Base-by-base conservation (phyloP, 768 basidiomycete species). In the Scleroderma bovista region DNA sequence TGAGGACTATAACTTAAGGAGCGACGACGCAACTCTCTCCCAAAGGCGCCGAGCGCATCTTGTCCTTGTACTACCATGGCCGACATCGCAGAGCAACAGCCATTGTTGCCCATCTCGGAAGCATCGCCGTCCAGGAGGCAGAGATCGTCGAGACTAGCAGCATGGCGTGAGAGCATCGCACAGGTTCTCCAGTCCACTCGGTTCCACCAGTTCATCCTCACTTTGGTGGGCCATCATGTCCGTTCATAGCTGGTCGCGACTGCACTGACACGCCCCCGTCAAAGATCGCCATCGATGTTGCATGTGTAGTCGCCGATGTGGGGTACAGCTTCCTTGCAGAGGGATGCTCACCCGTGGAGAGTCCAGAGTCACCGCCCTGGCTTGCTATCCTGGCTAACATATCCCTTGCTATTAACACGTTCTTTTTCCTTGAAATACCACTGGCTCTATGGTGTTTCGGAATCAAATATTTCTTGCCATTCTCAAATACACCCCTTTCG, bases 381-480 rank as follows among this genome's bases (percentile, higher is more conserved):
- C 75, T 91, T 11, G 75, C 80, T 52, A 65, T 81, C 26, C 68
- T 88, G 31, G 67, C 82, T 7, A 71, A 77, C 48, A 65, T 85
- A 46, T 90, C 88, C 5, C 74, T 87, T 36, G 62, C 46, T 40
- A 90, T 92, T 45, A 88, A 83, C 50, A 75, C 78, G 5, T 60
- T 87, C 61, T 91, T 92, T 76, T 62, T 92, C 29, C 23, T 83
- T 52, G 90, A 92, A 79, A 86, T 92, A 46, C 85, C 88, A 2
- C 51, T 87, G 41, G 69, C 79, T 2, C 50, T 86, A 12, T 88
- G 80, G 78, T 77, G 84, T 0, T 75, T 87, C 26, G 88, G 89
- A 7, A 40, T 61, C n/a, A 59, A 65, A 31, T 83, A 72, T 60
- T 86, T 84, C 61, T 73, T 81, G 56, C 89, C 90, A 3, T 73